Evolutionary conservation across 768 basidiomycete species (phyloP).

Genomic region (Russula griseocarnosa): DNA sequence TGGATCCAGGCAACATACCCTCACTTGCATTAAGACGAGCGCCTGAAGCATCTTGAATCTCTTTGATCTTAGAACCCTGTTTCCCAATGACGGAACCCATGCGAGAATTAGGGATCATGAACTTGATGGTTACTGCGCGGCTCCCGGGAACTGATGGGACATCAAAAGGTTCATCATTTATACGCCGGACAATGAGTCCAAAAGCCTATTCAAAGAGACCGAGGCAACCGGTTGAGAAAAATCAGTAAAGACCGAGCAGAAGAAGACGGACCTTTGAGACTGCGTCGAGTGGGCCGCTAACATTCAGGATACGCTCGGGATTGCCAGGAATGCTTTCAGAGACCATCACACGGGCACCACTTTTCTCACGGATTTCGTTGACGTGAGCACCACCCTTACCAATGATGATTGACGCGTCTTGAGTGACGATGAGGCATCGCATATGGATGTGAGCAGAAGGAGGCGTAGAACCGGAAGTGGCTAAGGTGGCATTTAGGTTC

Average conservation of each 20-base stretch:
- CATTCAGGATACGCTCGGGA: slow-evolving; percentile 97
- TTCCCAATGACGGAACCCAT: slow-evolving; percentile 99
- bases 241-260: slow-evolving; percentile 17
- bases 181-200: slow-evolving; percentile 95
- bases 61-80: slow-evolving; percentile 96
- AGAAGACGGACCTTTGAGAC: slow-evolving; percentile 78
- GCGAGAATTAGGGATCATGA: slow-evolving; percentile 98
- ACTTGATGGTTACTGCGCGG: slow-evolving; percentile 98
- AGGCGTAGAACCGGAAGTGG: slow-evolving; percentile 49
- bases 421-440: slow-evolving; percentile 97
- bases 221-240: background rate
- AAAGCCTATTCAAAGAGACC: slow-evolving; percentile 65
- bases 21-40: slow-evolving; percentile 95
- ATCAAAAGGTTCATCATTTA: slow-evolving; percentile 99
- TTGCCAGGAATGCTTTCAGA: slow-evolving; percentile 99
- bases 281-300: slow-evolving; percentile 95
- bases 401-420: slow-evolving; percentile 99
- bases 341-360: slow-evolving; percentile 92
- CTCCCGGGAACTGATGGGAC: slow-evolving; percentile 96
- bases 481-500: slow-evolving; percentile 43
- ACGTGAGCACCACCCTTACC: slow-evolving; percentile 94
- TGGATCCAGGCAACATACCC: slow-evolving; percentile 98
- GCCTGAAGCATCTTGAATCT: slow-evolving; percentile 98
- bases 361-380: slow-evolving; percentile 97
- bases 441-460: slow-evolving; percentile 90